A percentile compares a stretch with the other conserved stretches of the same genome.
phyloP scores from a whole-genome alignment of 306 rosid genomes.

The Sechiopsis laciniata region DNA sequence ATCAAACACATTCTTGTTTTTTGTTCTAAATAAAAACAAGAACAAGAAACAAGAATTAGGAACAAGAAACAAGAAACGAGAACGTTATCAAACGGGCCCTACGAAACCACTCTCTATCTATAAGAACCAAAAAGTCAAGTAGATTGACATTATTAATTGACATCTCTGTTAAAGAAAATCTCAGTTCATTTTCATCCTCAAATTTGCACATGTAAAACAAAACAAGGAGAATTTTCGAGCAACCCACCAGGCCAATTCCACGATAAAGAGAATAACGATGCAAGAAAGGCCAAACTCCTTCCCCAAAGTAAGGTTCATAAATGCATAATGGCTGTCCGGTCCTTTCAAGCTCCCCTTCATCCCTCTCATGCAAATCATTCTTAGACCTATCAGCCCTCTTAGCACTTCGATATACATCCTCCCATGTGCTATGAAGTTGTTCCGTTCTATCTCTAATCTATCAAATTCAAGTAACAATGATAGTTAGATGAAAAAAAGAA shows the following conservation, averaged over 20 bases:
- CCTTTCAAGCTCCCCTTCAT: slow-evolving; percentile 89
- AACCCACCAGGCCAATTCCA: slow-evolving; percentile 82
- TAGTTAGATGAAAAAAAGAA: neutral
- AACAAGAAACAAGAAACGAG: too few species aligned
- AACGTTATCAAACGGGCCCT: too few species aligned
- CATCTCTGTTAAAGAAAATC: neutral
- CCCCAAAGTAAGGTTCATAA: slow-evolving; percentile 91
- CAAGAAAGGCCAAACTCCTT: slow-evolving; percentile 94
- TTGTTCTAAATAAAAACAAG: too few species aligned
- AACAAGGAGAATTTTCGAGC: neutral
- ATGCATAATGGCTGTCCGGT: slow-evolving; percentile 88
- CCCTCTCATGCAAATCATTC: slow-evolving; percentile 93
- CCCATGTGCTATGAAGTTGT: slow-evolving; percentile 87
- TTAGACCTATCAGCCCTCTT: slow-evolving; percentile 68
- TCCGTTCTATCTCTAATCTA: slow-evolving; percentile 85
- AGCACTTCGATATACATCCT: slow-evolving; percentile 77
- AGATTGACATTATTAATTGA: neutral
- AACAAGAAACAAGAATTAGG: too few species aligned
- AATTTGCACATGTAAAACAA: neutral
- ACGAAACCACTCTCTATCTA: neutral
- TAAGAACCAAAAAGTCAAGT: neutral
- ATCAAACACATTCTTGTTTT: too few species aligned
- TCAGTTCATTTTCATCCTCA: slow-evolving; percentile 1
- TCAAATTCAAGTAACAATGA: slow-evolving; percentile 27
- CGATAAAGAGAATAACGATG: slow-evolving; percentile 74